phyloP scores from a whole-genome alignment of 2,329 filamentous ascomycete species.

The Paracorniculantispora psalliotae region DNA sequence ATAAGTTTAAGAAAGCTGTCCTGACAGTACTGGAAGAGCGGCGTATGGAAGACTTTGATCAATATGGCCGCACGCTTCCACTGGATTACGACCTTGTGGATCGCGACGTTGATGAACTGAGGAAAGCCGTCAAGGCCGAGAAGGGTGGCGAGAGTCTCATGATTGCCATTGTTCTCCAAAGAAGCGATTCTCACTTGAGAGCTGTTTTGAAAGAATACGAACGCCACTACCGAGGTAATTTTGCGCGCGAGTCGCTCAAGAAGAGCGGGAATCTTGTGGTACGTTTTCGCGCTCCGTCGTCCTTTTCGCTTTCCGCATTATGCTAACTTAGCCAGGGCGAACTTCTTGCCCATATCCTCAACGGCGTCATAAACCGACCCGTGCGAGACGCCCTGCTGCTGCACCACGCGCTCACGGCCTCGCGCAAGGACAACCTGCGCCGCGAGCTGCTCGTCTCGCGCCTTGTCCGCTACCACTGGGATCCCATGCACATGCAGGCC shows the following conservation, averaged over 20 bases:
- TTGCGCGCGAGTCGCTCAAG: constrained; percentile 78
- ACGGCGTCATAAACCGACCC: constrained; percentile 92
- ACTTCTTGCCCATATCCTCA: constrained; percentile 88
- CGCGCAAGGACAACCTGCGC: constrained; percentile 64
- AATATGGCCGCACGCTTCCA: constrained; percentile 51
- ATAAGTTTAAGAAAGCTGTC: constrained; percentile 91
- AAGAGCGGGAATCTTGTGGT: constrained; percentile 92
- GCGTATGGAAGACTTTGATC: constrained; percentile 75
- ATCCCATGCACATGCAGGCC: constrained; percentile 70
- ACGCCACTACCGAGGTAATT: constrained; percentile 67
- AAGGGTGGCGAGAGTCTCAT: constrained; percentile 84
- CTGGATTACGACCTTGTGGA: constrained; percentile 58
- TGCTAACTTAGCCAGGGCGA: constrained; percentile 62
- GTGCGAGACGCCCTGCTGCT: constrained; percentile 88
- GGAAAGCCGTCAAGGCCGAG: constrained; percentile 62
- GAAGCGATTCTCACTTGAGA: constrained; percentile 76
- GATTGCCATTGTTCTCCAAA: constrained; percentile 74
- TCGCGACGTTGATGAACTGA: constrained; percentile 68
- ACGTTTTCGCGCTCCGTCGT: constrained; percentile 38
- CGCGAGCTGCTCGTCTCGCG: constrained; percentile 84
- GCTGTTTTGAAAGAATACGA: constrained; percentile 78
- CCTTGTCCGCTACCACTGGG: constrained; percentile 89
- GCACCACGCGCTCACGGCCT: constrained; percentile 79
- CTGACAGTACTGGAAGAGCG: constrained; percentile 76
- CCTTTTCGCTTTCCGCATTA: constrained; percentile 9